phyloP scores from a whole-genome alignment of 768 basidiomycete genomes.

The Mycena galericulata region DNA sequence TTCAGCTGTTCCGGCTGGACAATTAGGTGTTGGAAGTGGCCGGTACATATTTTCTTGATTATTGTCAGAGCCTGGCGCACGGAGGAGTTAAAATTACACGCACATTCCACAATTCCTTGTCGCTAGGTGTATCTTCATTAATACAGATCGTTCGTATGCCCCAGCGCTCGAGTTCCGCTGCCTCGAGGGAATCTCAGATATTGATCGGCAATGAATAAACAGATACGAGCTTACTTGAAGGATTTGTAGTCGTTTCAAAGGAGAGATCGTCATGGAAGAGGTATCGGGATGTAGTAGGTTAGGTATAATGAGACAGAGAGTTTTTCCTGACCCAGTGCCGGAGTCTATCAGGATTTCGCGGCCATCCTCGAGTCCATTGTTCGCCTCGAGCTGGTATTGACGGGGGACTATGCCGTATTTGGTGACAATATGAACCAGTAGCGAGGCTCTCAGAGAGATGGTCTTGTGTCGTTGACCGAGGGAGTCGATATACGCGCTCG shows the following conservation, averaged over 20 bases:
- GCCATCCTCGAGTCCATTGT: conserved; percentile 33
- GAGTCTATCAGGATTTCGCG: conserved; percentile 39
- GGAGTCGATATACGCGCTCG: conserved; percentile 6
- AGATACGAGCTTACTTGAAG: conserved; percentile 6
- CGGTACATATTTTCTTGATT: conserved; percentile 12
- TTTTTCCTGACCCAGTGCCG: background rate
- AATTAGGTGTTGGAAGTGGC: conserved; percentile 21
- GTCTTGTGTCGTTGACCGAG: background rate
- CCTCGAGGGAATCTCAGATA: background rate
- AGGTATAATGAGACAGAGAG: background rate
- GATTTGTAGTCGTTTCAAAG: background rate
- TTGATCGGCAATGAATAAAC: background rate
- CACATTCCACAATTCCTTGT: conserved; percentile 34
- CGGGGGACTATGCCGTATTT: conserved; percentile 33
- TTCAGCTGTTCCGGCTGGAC: conserved; percentile 35
- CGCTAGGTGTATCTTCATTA: conserved; percentile 38
- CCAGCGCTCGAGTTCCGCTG: conserved; percentile 13
- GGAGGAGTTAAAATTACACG: background rate
- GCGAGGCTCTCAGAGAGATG: conserved; percentile 11
- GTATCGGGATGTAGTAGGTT: background rate
- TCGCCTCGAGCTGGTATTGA: conserved; percentile 39
- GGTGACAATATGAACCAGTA: conserved; percentile 22
- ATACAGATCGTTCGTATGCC: conserved; percentile 36
- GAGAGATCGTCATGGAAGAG: background rate
- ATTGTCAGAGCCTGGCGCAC: background rate